Percentiles rank a stretch among this genome's conserved stretches.
phyloP scores from a whole-genome alignment of 1,284 basidiomycete species.

The Meira nashicola region DNA sequence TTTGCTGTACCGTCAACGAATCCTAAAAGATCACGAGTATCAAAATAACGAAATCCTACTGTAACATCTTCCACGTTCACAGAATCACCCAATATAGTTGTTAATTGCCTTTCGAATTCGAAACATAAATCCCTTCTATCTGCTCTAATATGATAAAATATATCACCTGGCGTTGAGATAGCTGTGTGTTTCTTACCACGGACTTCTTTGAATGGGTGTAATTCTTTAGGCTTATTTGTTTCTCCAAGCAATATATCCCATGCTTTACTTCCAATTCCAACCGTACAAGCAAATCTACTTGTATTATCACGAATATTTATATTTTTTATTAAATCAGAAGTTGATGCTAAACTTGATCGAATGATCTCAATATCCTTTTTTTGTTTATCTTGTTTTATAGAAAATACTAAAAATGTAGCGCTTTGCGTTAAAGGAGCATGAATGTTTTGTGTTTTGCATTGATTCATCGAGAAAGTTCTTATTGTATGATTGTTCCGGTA shows the following conservation, averaged over 20 bases:
- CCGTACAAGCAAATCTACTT: neutral
- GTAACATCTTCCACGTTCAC: neutral
- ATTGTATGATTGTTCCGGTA: no score
- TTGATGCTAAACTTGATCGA: neutral
- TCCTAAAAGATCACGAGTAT: neutral
- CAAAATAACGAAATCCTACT: neutral
- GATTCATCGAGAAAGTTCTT: no score
- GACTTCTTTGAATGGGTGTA: neutral
- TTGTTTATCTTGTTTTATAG: neutral
- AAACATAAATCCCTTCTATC: neutral
- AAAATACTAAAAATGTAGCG: neutral
- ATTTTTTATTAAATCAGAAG: neutral
- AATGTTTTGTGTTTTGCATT: no score
- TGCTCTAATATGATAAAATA: neutral
- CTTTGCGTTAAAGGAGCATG: neutral
- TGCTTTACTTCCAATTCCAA: neutral
- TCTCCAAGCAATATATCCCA: neutral
- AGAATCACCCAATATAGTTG: neutral
- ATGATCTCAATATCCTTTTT: neutral
- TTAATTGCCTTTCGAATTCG: conserved; percentile 1
- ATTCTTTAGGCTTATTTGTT: neutral
- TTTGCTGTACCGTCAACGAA: neutral
- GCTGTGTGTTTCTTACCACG: neutral
- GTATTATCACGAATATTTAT: neutral
- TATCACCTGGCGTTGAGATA: neutral